These are phyloP conservation scores for Trichoderma reesei DNA, from an alignment of 495 filamentous ascomycete species.

Conservation along the genomic window DNA sequence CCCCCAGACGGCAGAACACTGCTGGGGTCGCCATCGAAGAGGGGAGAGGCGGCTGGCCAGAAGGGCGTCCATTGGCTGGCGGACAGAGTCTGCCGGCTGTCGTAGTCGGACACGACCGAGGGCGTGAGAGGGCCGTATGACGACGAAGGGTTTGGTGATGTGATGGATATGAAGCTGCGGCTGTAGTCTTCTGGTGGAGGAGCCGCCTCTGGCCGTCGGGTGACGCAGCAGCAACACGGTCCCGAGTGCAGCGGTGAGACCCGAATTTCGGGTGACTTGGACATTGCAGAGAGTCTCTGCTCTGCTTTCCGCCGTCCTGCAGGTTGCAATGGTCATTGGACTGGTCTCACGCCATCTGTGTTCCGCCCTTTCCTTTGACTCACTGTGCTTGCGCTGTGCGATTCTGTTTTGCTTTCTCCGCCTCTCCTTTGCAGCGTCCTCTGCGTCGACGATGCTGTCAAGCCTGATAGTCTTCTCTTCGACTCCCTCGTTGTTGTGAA, in stretches of 20 bases:
- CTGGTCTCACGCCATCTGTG: not conserved
- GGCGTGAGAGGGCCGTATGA: not conserved
- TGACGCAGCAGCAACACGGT: not conserved
- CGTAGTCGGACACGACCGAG: not conserved
- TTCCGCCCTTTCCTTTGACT: not conserved
- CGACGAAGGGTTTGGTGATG: slow-evolving; percentile 1
- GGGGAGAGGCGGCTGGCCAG: not conserved
- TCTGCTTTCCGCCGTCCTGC: not conserved
- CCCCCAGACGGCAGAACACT: not conserved
- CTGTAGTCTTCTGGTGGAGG: not conserved
- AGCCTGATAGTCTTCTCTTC: not conserved
- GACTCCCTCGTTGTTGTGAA: not conserved
- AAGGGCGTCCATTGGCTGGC: not conserved
- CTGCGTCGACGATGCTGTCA: not conserved
- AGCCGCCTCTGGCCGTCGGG: not conserved
- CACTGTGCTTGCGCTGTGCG: not conserved
- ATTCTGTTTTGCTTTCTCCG: not conserved
- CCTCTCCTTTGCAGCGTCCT: not conserved
- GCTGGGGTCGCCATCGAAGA: not conserved
- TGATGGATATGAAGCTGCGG: not conserved
- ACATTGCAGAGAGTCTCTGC: not conserved
- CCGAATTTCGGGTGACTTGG: not conserved
- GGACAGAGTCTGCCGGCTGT: not conserved
- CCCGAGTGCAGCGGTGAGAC: not conserved
- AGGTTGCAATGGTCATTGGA: not conserved